Percentiles rank a stretch among this genome's conserved stretches.
Evolutionary conservation across 371 early-diverging fungal species (phyloP).

Genomic region (Rhizomucor pusillus): DNA sequence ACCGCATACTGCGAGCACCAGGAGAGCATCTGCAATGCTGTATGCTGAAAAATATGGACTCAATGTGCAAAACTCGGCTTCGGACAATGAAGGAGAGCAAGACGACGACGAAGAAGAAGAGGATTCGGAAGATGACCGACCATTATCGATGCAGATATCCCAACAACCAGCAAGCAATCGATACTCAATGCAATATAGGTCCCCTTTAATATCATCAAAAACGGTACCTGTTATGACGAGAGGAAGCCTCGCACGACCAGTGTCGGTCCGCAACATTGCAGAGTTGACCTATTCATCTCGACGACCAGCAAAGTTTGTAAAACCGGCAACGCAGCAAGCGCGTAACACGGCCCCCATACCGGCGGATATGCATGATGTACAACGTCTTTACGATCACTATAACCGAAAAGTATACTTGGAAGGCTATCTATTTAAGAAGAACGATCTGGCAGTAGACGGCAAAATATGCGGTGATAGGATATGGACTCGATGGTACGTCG

Average conservation of each 20-base stretch:
- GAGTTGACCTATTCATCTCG: slow-evolving; percentile 5
- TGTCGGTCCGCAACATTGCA: slow-evolving; percentile 18
- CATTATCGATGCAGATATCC: not conserved
- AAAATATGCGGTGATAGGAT: slow-evolving; percentile 31
- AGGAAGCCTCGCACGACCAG: slow-evolving; percentile 8
- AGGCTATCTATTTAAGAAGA: slow-evolving; percentile 64
- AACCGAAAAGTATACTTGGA: slow-evolving; percentile 64
- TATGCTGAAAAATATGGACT: slow-evolving; percentile 24
- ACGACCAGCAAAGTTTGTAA: slow-evolving; percentile 18
- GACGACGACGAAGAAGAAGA: slow-evolving; percentile 27
- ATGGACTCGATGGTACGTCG: slow-evolving; percentile 72
- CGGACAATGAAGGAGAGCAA: not conserved
- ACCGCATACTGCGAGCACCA: slow-evolving; percentile 7
- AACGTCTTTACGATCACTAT: slow-evolving; percentile 51
- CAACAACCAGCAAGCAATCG: not conserved
- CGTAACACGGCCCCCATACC: not conserved
- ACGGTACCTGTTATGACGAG: not conserved
- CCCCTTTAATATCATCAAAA: not conserved
- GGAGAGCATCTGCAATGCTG: slow-evolving; percentile 8
- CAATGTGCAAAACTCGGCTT: slow-evolving; percentile 1
- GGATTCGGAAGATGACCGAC: slow-evolving; percentile 26
- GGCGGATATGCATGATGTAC: slow-evolving; percentile 17
- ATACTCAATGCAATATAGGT: not conserved
- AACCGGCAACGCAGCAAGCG: slow-evolving; percentile 15
- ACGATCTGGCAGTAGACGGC: slow-evolving; percentile 56